Conservation (phyloP, 2,329 filamentous ascomycete species). For the Thermoascus crustaceus region DNA sequence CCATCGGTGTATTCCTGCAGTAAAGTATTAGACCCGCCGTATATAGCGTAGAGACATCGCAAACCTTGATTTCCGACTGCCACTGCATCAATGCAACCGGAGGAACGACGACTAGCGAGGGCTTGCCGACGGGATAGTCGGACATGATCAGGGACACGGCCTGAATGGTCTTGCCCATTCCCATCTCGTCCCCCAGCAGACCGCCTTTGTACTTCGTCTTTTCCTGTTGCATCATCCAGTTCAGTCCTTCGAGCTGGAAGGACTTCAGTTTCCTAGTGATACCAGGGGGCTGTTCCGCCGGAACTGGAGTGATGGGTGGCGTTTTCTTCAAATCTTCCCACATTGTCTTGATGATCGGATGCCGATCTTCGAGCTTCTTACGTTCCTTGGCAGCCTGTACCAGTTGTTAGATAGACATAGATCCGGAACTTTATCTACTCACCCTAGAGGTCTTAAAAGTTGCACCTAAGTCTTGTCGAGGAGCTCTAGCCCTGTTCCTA, state of each 20-base stretch:
- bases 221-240: slow-evolving; percentile 93
- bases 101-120: slow-evolving; percentile 80
- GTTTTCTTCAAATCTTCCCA: slow-evolving; percentile 68
- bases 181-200: slow-evolving; percentile 94
- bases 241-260: slow-evolving; percentile 86
- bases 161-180: slow-evolving; percentile 96
- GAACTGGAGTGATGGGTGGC: slow-evolving; percentile 56
- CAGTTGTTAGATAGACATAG: slow-evolving; percentile 24
- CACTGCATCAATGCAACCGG: slow-evolving; percentile 95
- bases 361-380: slow-evolving; percentile 60
- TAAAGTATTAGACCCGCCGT: slow-evolving; percentile 5
- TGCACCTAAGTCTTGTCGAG: slow-evolving; percentile 7
- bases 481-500: neutral
- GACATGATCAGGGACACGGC: slow-evolving; percentile 98
- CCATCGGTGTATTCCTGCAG: slow-evolving; percentile 67
- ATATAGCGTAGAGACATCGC: slow-evolving; percentile 4
- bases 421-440: too few species aligned
- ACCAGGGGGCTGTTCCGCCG: slow-evolving; percentile 61
- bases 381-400: slow-evolving; percentile 46
- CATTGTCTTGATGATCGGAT: slow-evolving; percentile 75
- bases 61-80: slow-evolving; percentile 69
- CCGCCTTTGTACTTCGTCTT: slow-evolving; percentile 77
- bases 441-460: slow-evolving; percentile 21
- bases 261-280: slow-evolving; percentile 82
- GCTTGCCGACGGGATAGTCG: slow-evolving; percentile 75